phyloP scores from a whole-genome alignment of 768 basidiomycete genomes.

The Hysterangium stoloniferum region DNA sequence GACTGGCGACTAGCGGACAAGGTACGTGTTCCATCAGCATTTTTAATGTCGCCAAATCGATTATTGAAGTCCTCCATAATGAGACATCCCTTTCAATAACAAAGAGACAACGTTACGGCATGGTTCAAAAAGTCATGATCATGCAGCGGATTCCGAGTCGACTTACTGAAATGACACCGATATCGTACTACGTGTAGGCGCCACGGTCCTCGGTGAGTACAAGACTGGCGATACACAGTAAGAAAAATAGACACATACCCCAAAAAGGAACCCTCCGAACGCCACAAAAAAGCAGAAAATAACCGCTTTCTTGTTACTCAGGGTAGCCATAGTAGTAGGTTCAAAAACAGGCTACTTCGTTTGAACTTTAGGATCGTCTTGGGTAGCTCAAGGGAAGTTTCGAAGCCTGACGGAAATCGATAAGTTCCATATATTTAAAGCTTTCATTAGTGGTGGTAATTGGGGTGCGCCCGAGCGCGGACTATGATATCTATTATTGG shows the following conservation, averaged over 20 bases:
- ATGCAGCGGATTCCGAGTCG: not conserved
- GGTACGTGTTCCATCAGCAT: conserved; percentile 37
- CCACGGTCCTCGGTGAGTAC: not conserved
- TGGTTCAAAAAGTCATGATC: not conserved
- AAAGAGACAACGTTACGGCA: not conserved
- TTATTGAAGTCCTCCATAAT: conserved; percentile 73
- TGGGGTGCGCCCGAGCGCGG: too few relatives aligned
- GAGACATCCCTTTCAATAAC: conserved; percentile 49
- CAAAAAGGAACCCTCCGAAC: conserved; percentile 44
- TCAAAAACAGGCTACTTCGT: too few relatives aligned
- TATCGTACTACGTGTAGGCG: conserved; percentile 60
- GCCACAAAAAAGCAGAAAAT: conserved; percentile 64
- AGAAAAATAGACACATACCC: not conserved
- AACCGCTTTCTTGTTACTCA: conserved; percentile 47
- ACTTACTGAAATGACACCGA: conserved; percentile 66
- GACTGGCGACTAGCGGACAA: conserved; percentile 61
- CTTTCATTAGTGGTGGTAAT: too few relatives aligned
- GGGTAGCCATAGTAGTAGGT: not conserved
- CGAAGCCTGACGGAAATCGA: too few relatives aligned
- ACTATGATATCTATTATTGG: too few relatives aligned
- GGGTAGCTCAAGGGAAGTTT: too few relatives aligned
- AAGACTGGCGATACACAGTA: not conserved
- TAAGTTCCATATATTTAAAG: too few relatives aligned
- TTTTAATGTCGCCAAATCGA: conserved; percentile 50
- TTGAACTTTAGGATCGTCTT: too few relatives aligned